Evolutionary conservation across 2,329 filamentous ascomycete species (phyloP).

Genomic region (Neonectria ditissima): DNA sequence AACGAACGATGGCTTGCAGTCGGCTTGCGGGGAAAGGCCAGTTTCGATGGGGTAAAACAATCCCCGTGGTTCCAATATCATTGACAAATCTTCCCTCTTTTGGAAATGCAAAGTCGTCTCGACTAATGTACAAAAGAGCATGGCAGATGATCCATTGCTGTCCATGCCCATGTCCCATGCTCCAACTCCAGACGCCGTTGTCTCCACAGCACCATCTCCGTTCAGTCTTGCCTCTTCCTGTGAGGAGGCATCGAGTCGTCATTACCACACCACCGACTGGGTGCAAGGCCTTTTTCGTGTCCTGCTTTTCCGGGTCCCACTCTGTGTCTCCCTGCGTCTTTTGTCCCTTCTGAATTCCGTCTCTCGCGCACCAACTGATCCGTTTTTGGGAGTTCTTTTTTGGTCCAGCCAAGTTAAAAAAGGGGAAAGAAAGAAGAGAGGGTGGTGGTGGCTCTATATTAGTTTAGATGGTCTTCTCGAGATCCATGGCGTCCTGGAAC

Average conservation of each 20-base stretch:
- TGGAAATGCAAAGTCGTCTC: constrained; percentile 7
- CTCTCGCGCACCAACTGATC: background rate
- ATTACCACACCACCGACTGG: constrained; percentile 35
- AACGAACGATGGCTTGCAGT: constrained; percentile 17
- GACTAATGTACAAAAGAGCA: constrained; percentile 35
- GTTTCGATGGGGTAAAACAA: constrained; percentile 40
- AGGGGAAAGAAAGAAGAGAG: no score
- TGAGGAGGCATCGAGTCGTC: constrained; percentile 21
- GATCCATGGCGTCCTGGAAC: constrained; percentile 50
- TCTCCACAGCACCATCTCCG: constrained; percentile 2
- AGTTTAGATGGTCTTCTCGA: constrained; percentile 45
- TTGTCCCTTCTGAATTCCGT: no score
- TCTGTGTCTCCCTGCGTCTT: background rate
- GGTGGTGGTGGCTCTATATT: background rate
- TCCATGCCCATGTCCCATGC: constrained; percentile 11
- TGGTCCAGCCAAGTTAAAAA: constrained; percentile 1
- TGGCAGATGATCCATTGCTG: constrained; percentile 20
- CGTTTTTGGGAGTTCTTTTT: constrained; percentile 11
- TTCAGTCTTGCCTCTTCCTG: constrained; percentile 4
- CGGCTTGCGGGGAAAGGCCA: constrained; percentile 29
- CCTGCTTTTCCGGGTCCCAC: constrained; percentile 22
- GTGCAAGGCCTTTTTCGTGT: constrained; percentile 21
- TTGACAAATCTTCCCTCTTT: constrained; percentile 28
- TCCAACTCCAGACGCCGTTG: constrained; percentile 19
- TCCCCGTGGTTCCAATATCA: constrained; percentile 19